Conservation (phyloP, 345 rosid genomes). For the Passiflora organensis region DNA sequence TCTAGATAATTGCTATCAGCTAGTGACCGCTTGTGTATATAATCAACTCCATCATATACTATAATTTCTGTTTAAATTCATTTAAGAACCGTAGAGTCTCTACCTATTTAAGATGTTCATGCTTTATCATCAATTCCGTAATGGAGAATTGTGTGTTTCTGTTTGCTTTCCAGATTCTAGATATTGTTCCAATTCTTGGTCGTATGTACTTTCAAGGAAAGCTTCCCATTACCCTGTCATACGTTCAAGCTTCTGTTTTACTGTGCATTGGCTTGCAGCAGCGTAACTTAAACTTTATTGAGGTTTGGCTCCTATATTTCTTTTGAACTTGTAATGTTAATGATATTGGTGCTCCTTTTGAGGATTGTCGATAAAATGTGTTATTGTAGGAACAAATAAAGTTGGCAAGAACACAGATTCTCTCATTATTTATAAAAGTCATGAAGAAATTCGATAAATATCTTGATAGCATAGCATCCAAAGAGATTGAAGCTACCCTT, state of each 20-base stretch:
- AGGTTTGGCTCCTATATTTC: slow-evolving; percentile 41
- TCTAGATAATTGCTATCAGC: too few relatives aligned
- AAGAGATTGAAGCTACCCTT: slow-evolving; percentile 52
- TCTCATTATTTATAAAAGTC: slow-evolving; percentile 61
- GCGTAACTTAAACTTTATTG: slow-evolving; percentile 49
- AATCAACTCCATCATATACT: too few relatives aligned
- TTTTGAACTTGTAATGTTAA: too few relatives aligned
- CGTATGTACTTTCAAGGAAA: slow-evolving; percentile 68
- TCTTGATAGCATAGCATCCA: slow-evolving; percentile 49
- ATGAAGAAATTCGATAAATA: slow-evolving; percentile 73
- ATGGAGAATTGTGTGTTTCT: not conserved
- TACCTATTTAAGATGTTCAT: too few relatives aligned
- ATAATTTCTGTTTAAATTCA: too few relatives aligned
- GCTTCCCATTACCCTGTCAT: slow-evolving; percentile 68
- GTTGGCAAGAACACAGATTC: slow-evolving; percentile 64
- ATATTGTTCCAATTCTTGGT: slow-evolving; percentile 63
- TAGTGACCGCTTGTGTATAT: too few relatives aligned
- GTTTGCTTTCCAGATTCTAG: slow-evolving; percentile 47
- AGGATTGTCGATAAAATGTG: not conserved
- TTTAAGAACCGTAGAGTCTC: too few relatives aligned
- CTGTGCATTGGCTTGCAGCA: slow-evolving; percentile 85
- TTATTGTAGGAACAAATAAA: slow-evolving; percentile 76
- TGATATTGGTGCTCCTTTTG: not conserved
- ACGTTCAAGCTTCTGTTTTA: slow-evolving; percentile 78
- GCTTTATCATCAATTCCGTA: too few relatives aligned